Conservation (phyloP, 2,329 filamentous ascomycete genomes). For the Penicillium psychrosexuale region DNA sequence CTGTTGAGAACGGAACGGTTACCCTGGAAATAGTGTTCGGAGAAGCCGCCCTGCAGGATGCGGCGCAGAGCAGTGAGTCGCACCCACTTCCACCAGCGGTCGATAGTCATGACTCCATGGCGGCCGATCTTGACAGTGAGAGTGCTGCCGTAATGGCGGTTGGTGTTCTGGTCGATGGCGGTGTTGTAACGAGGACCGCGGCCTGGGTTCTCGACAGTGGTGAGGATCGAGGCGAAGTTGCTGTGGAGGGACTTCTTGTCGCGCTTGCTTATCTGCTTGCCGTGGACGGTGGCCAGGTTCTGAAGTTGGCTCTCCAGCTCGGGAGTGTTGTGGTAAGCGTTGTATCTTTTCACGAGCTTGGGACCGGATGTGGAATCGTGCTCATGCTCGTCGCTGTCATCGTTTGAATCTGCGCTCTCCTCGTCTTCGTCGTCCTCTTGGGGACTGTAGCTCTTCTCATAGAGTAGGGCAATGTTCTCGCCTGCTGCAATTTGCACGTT, state of each 20-base stretch:
- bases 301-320: constrained; percentile 59
- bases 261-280: constrained; percentile 62
- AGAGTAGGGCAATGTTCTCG: constrained; percentile 76
- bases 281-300: constrained; percentile 58
- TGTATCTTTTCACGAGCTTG: constrained; percentile 61
- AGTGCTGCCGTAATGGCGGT: constrained; percentile 59
- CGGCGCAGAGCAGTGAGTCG: constrained; percentile 60
- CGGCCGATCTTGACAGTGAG: constrained; percentile 58
- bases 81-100: constrained; percentile 72
- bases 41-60: constrained; percentile 60
- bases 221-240: constrained; percentile 64
- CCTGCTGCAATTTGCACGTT: constrained; percentile 74
- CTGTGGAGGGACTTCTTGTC: constrained; percentile 65
- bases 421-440: constrained; percentile 59
- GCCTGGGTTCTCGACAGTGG: constrained; percentile 64
- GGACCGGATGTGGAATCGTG: constrained; percentile 40
- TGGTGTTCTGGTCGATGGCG: constrained; percentile 59
- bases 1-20: constrained; percentile 61
- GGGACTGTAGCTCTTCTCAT: constrained; percentile 66
- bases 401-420: constrained; percentile 36
- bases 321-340: constrained; percentile 62
- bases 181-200: constrained; percentile 65
- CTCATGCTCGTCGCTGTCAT: constrained; percentile 46
- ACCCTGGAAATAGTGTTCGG: constrained; percentile 59
- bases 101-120: constrained; percentile 60